Evolutionary conservation across 352 stramenopile species (phyloP).

Genomic region (Globisporangium yorkense): DNA sequence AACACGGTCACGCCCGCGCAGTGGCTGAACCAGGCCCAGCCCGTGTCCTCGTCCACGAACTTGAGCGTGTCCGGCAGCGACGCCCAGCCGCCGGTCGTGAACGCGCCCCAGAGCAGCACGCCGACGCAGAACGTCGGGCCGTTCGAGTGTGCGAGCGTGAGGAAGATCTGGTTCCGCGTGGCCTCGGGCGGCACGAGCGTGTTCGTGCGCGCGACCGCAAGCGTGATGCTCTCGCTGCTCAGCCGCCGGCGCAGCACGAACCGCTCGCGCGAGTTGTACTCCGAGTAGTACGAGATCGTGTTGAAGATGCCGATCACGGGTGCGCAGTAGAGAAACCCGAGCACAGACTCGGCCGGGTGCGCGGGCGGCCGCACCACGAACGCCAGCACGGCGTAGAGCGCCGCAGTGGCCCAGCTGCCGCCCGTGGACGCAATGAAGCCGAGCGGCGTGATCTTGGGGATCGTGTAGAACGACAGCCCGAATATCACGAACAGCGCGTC

Average conservation of each 20-base stretch:
- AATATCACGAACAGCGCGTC: slow-evolving; percentile 82
- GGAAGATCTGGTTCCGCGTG: slow-evolving; percentile 12
- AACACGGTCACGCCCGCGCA: slow-evolving; percentile 76
- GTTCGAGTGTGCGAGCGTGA: slow-evolving; percentile 25
- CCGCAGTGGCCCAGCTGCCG: slow-evolving; percentile 61
- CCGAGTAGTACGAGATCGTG: slow-evolving; percentile 81
- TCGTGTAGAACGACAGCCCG: slow-evolving; percentile 81
- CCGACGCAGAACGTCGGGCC: slow-evolving; percentile 56
- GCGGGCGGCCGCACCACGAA: slow-evolving; percentile 47
- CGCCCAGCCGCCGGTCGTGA: slow-evolving; percentile 67
- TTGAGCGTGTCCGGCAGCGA: slow-evolving; percentile 77
- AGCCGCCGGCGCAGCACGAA: slow-evolving; percentile 66
- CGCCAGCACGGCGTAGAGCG: slow-evolving; percentile 45
- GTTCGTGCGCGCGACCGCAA: slow-evolving; percentile 64
- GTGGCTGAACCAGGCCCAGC: slow-evolving; percentile 85
- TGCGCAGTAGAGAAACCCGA: slow-evolving; percentile 64
- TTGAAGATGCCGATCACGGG: slow-evolving; percentile 82
- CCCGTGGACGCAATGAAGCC: slow-evolving; percentile 70
- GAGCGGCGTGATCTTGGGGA: slow-evolving; percentile 78
- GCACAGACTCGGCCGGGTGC: slow-evolving; percentile 36
- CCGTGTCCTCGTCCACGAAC: slow-evolving; percentile 79
- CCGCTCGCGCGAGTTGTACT: slow-evolving; percentile 78
- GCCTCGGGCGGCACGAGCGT: slow-evolving; percentile 13
- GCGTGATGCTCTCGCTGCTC: slow-evolving; percentile 70
- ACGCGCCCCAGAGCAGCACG: slow-evolving; percentile 67